Evolutionary conservation across 208 protist species (phyloP).

Genomic region (Trypanosoma caninum): DNA sequence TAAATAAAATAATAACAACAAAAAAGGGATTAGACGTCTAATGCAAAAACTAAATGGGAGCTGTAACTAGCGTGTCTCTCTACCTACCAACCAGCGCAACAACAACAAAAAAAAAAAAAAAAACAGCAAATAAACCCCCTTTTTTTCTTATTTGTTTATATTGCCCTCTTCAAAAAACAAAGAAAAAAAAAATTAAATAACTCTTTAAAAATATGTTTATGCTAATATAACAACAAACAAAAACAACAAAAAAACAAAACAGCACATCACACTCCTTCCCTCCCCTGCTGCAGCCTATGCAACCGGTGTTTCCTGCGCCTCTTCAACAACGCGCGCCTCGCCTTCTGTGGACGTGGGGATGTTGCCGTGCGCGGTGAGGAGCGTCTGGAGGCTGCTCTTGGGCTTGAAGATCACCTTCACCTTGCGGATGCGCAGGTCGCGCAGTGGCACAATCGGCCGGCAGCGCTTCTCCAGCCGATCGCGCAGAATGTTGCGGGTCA

Average conservation of each 20-base stretch:
- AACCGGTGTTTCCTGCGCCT: slow-evolving; percentile 45
- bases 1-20: no score
- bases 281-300: slow-evolving; percentile 24
- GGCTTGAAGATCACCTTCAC: slow-evolving; percentile 96
- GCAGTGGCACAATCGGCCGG: slow-evolving; percentile 95
- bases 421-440: slow-evolving; percentile 98
- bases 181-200: no score
- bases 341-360: slow-evolving; percentile 83
- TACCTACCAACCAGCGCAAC: no score
- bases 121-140: slow-evolving; percentile 11
- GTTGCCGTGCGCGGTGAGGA: slow-evolving; percentile 91
- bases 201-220: no score
- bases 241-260: no score
- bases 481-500: slow-evolving; percentile 94
- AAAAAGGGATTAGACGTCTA: no score
- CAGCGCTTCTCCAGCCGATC: slow-evolving; percentile 95
- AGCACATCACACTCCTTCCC: no score
- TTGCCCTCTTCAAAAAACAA: no score
- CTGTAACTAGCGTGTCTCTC: no score
- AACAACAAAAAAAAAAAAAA: slow-evolving; percentile 26
- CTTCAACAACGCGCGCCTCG: slow-evolving; percentile 70
- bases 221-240: no score
- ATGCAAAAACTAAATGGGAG: no score
- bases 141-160: no score
- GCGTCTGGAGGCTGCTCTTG: slow-evolving; percentile 94